phyloP scores from a whole-genome alignment of 2,329 filamentous ascomycete genomes.

The Hysterium pulicare region DNA sequence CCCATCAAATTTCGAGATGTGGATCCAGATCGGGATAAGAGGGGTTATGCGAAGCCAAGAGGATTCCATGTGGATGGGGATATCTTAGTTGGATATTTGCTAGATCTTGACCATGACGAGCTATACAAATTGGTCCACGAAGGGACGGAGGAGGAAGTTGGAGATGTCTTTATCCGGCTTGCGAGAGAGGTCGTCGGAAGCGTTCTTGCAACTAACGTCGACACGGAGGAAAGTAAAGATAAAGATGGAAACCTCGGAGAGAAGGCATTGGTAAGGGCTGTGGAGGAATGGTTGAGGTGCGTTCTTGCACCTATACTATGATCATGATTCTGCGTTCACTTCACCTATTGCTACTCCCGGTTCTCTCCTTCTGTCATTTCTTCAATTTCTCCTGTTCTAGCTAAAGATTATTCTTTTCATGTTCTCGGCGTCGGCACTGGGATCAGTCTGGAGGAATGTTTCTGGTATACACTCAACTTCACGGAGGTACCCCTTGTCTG shows the following conservation, averaged over 20 bases:
- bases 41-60: background rate
- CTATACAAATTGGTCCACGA: background rate
- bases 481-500: too few species aligned
- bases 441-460: too few species aligned
- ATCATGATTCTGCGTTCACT: too few species aligned
- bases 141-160: background rate
- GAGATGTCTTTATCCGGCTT: background rate
- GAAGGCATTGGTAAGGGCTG: background rate
- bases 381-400: too few species aligned
- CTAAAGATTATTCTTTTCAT: too few species aligned
- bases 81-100: background rate
- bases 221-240: background rate
- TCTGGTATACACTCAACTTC: too few species aligned
- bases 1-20: background rate
- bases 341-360: too few species aligned
- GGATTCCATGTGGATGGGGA: conserved; percentile 2
- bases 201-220: background rate
- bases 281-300: background rate
- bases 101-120: background rate
- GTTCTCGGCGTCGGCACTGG: too few species aligned
- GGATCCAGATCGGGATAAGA: background rate
- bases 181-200: background rate
- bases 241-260: background rate
- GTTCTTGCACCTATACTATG: background rate
- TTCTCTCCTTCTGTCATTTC: too few species aligned